Percentiles rank a stretch among this genome's conserved stretches.
phyloP scores from a whole-genome alignment of 139 green algal genomes.

The Micromonas pusilla region DNA sequence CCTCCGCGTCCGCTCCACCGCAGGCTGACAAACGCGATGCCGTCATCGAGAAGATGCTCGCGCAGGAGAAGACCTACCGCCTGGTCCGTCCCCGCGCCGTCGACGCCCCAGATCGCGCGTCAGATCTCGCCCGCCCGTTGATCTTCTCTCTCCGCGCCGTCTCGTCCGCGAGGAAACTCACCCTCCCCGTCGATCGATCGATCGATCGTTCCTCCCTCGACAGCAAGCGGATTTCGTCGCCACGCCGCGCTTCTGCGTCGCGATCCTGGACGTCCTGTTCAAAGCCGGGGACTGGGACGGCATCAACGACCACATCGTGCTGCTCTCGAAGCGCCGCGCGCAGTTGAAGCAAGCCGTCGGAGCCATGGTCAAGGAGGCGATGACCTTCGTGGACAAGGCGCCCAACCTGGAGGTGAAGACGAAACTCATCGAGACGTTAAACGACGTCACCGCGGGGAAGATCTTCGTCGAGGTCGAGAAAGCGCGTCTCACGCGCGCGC shows the following conservation, averaged over 20 bases:
- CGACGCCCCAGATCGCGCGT: constrained; percentile 36
- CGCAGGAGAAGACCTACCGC: constrained; percentile 73
- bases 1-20: background rate
- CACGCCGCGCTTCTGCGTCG: constrained; percentile 65
- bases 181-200: background rate
- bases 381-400: constrained; percentile 70
- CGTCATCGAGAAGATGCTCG: constrained; percentile 63
- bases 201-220: background rate
- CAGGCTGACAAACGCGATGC: background rate
- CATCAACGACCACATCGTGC: constrained; percentile 86
- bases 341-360: constrained; percentile 94
- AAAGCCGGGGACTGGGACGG: constrained; percentile 71
- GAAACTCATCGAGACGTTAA: constrained; percentile 90
- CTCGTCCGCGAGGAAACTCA: background rate
- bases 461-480: constrained; percentile 99
- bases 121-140: background rate
- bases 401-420: constrained; percentile 63
- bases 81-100: constrained; percentile 39
- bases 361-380: constrained; percentile 82
- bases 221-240: constrained; percentile 58
- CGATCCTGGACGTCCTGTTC: constrained; percentile 73
- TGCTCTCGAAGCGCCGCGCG: constrained; percentile 88
- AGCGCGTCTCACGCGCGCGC: constrained; percentile 73
- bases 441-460: constrained; percentile 92
- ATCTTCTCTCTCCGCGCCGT: background rate